A percentile compares a stretch with the other conserved stretches of the same genome.
Conservation (phyloP, 768 basidiomycete species). For the Gloeophyllum trabeum region DNA sequence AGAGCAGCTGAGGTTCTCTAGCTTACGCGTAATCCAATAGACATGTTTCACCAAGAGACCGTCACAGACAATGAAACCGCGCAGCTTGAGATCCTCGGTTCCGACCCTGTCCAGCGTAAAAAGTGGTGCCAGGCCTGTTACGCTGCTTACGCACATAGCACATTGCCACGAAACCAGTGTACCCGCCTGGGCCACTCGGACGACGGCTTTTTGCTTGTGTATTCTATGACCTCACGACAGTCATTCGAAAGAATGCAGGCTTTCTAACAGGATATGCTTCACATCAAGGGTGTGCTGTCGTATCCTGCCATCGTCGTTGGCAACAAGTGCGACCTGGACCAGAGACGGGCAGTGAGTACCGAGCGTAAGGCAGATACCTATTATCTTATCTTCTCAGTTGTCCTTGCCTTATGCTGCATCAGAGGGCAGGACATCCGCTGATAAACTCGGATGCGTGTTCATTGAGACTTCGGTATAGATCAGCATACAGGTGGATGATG, state of each 20-base stretch:
- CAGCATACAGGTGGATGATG: slow-evolving; percentile 93
- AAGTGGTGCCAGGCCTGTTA: slow-evolving; percentile 45
- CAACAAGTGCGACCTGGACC: slow-evolving; percentile 96
- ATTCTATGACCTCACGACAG: slow-evolving; percentile 95
- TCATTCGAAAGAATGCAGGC: slow-evolving; percentile 96
- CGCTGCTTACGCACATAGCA: not conserved
- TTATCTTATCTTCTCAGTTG: too few species aligned
- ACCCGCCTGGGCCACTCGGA: slow-evolving; percentile 99
- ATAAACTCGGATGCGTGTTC: slow-evolving; percentile 89
- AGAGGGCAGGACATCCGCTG: slow-evolving; percentile 98
- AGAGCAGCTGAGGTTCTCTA: too few species aligned
- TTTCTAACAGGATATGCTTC: slow-evolving; percentile 92
- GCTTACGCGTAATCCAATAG: too few species aligned
- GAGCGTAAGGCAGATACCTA: slow-evolving; percentile 57
- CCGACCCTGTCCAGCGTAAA: slow-evolving; percentile 97
- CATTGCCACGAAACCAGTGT: slow-evolving; percentile 65
- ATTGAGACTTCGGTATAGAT: slow-evolving; percentile 96
- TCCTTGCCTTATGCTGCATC: too few species aligned
- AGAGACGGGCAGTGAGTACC: slow-evolving; percentile 91
- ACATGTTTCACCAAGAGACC: slow-evolving; percentile 95
- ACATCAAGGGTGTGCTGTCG: slow-evolving; percentile 92
- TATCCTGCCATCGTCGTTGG: slow-evolving; percentile 95
- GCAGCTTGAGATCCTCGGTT: slow-evolving; percentile 91
- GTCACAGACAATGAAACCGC: slow-evolving; percentile 99
- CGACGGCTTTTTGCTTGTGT: slow-evolving; percentile 95